phyloP scores from a whole-genome alignment of 73 alveolate genomes.

The Paramecium octaurelia region DNA sequence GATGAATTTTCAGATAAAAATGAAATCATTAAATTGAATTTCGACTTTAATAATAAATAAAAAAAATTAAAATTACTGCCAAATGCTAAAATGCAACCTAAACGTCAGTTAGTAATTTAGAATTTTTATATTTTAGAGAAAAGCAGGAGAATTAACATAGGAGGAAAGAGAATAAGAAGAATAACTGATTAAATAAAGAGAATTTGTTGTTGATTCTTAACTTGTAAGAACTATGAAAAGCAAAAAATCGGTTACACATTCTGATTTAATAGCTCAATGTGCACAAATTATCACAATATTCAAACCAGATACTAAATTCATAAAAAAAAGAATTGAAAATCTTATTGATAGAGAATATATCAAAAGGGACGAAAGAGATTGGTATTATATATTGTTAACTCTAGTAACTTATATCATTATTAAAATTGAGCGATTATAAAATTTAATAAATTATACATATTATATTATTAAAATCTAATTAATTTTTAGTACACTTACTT shows the following conservation, averaged over 20 bases:
- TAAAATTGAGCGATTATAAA: not conserved
- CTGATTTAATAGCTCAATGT: constrained; percentile 11
- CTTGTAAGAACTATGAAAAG: constrained; percentile 50
- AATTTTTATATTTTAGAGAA: not conserved
- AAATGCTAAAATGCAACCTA: not conserved
- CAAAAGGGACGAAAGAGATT: constrained; percentile 52
- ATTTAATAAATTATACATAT: not conserved
- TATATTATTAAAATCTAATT: not conserved
- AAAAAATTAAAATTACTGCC: constrained; percentile 20
- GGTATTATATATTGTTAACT: not conserved
- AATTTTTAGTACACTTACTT: too few species aligned
- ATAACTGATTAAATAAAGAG: constrained; percentile 30
- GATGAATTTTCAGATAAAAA: not conserved
- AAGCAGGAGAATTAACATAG: not conserved
- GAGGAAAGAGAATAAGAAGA: constrained; percentile 3
- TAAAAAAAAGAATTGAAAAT: constrained; percentile 51
- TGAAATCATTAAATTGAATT: not conserved
- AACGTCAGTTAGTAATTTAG: not conserved
- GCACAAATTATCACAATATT: not conserved
- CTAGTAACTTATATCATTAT: constrained; percentile 6
- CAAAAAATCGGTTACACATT: not conserved
- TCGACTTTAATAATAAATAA: not conserved
- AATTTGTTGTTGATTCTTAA: constrained; percentile 44
- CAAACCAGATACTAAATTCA: constrained; percentile 28
- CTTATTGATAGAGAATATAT: constrained; percentile 33